phyloP scores from a whole-genome alignment of 75 land plant genomes.

The Azolla pinnata region DNA sequence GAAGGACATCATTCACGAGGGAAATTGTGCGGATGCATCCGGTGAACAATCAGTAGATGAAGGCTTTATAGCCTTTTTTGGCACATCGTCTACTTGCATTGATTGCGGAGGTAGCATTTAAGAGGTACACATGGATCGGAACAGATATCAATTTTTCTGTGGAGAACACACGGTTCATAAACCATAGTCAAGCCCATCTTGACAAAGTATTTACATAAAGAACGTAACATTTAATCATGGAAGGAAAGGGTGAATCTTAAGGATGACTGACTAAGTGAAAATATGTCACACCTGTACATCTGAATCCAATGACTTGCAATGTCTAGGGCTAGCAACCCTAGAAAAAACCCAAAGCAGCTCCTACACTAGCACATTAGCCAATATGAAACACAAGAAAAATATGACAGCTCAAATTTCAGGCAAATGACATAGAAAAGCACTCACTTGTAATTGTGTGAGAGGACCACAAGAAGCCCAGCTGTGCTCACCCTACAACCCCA shows the following conservation, averaged over 20 bases:
- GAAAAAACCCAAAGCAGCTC: slow-evolving; percentile 58
- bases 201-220: neutral
- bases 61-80: no score
- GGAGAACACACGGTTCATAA: neutral
- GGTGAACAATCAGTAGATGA: no score
- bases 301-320: slow-evolving; percentile 96
- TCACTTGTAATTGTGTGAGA: slow-evolving; percentile 79
- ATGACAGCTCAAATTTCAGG: no score
- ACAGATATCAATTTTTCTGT: neutral
- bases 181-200: neutral
- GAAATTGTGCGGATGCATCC: no score
- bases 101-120: no score
- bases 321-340: slow-evolving; percentile 78
- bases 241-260: neutral
- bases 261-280: neutral
- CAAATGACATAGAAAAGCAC: slow-evolving; percentile 6
- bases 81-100: no score
- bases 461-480: slow-evolving; percentile 82
- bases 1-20: no score
- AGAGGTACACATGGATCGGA: no score
- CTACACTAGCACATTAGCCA: no score
- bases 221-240: neutral
- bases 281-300: slow-evolving; percentile 80
- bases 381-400: no score
- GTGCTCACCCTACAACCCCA: slow-evolving; percentile 77